Evolutionary conservation across 805 yeast genomes (phyloP), one percentile per base, ranked within the genome.

Genomic region (Saccharomycopsis amapae): DNA sequence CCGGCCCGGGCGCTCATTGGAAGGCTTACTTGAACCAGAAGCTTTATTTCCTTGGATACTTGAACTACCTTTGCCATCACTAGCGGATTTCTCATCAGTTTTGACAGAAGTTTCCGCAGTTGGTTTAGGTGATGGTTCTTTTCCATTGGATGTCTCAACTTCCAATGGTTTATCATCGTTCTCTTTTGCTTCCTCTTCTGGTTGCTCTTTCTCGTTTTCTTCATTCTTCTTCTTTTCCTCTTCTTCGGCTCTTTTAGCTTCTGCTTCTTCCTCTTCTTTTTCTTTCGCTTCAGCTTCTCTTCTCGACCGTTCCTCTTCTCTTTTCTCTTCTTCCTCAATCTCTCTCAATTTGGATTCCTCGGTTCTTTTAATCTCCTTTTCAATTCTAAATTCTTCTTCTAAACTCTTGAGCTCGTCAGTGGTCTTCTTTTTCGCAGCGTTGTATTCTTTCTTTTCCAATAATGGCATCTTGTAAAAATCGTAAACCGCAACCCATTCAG

Each of bases 391-490:
- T n/a, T 26, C n/a, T 13, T 25, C 38, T 32, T 54, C 58, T 2
- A 49, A 46, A 9, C 44, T 42, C 28, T 44, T 46, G 24, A 42
- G 44, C 23, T 51, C 45, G 26, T 46, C 49, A 44, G 51, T 4
- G 38, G 34, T 41, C 38, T 49, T 56, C 10, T 52, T 53, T 31
- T 55, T 48, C 32, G 48, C 54, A 34, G 53, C 54, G 44, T 57
- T 46, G 42, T 57, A 66, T 28, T 42, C 51, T 9, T 57, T 58
- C 45, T 65, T 68, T 15, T 64, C 74, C 3, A 70, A 74, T 1
- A 68, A 76, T 24, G 64, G 50, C 63, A 77, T 58, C 5, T 69
- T 69, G 51, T 75, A 71, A 53, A 80, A 78, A 17, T 81, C 84
- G 72, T 78, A 73, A 38, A 70, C 52, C 37, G 68, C 71, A 2